Conservation (phyloP, 805 yeast genomes). For the Ascoidea asiatica region DNA sequence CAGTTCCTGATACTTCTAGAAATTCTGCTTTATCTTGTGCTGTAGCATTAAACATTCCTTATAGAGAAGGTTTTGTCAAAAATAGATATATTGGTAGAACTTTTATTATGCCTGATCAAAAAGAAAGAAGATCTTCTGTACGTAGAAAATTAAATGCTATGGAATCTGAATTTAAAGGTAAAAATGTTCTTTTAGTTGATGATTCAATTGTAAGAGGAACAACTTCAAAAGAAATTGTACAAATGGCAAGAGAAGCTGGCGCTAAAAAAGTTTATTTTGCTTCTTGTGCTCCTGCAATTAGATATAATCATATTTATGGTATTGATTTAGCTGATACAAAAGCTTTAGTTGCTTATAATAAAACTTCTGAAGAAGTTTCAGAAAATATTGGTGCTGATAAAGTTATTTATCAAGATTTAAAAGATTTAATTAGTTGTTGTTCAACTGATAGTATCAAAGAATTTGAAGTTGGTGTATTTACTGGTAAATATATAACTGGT, state of each 20-base stretch:
- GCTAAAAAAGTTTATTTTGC: slow-evolving; percentile 93
- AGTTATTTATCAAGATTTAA: slow-evolving; percentile 77
- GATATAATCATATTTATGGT: slow-evolving; percentile 93
- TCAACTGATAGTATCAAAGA: slow-evolving; percentile 27
- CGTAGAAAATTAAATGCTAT: slow-evolving; percentile 92
- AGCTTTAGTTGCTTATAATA: slow-evolving; percentile 81
- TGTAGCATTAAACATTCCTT: slow-evolving; percentile 63
- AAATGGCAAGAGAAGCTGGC: slow-evolving; percentile 98
- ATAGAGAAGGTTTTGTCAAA: slow-evolving; percentile 94
- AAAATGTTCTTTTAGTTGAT: slow-evolving; percentile 82
- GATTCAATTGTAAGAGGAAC: slow-evolving; percentile 98
- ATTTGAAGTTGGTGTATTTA: slow-evolving; percentile 94
- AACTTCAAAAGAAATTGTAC: slow-evolving; percentile 89
- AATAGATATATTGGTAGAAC: slow-evolving; percentile 96
- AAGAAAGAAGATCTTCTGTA: slow-evolving; percentile 85
- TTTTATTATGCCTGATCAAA: slow-evolving; percentile 96
- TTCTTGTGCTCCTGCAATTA: slow-evolving; percentile 95
- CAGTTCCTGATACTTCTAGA: slow-evolving; percentile 98
- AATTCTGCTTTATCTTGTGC: slow-evolving; percentile 91
- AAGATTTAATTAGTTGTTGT: slow-evolving; percentile 78
- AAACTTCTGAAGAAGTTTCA: slow-evolving; percentile 64
- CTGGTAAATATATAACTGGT: slow-evolving; percentile 92
- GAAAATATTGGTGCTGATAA: slow-evolving; percentile 76
- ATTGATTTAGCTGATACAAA: slow-evolving; percentile 93
- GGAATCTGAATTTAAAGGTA: slow-evolving; percentile 80